These are phyloP conservation scores for Suillus sp. DNA, from an alignment of 768 basidiomycete genomes.

Conservation along the genomic window DNA sequence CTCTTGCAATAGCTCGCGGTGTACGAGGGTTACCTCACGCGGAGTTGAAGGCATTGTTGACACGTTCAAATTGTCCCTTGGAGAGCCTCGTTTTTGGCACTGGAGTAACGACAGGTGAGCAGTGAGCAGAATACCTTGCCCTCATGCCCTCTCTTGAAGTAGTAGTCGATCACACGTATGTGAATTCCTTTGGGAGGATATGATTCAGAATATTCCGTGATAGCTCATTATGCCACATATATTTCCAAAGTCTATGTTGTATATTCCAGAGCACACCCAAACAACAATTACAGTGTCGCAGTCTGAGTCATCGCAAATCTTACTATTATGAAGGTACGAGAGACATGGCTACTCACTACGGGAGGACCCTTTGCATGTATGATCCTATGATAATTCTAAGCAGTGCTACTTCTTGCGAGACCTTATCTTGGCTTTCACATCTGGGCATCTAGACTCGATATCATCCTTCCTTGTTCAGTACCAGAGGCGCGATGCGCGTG, in stretches of 20 bases:
- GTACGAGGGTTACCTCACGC: constrained; percentile 17
- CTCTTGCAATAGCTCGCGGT: constrained; percentile 17
- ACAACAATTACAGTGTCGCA: neutral
- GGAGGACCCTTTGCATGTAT: no score
- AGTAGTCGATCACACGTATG: neutral
- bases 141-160: constrained; percentile 24
- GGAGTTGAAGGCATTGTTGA: constrained; percentile 22
- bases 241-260: neutral
- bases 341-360: no score
- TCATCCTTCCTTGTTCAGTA: no score
- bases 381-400: no score
- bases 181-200: no score
- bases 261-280: neutral
- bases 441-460: no score
- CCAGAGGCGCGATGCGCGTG: constrained; percentile 70
- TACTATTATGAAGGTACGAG: no score
- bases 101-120: constrained; percentile 21
- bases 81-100: constrained; percentile 20
- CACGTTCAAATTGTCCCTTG: constrained; percentile 23
- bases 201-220: neutral
- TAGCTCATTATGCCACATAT: neutral
- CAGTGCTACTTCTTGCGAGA: no score
- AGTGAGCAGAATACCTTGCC: constrained; percentile 15
- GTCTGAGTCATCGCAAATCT: no score
- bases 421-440: no score